Evolutionary conservation across 2,329 filamentous ascomycete species (phyloP).

Genomic region (Ophiostoma novo-ulmi): DNA sequence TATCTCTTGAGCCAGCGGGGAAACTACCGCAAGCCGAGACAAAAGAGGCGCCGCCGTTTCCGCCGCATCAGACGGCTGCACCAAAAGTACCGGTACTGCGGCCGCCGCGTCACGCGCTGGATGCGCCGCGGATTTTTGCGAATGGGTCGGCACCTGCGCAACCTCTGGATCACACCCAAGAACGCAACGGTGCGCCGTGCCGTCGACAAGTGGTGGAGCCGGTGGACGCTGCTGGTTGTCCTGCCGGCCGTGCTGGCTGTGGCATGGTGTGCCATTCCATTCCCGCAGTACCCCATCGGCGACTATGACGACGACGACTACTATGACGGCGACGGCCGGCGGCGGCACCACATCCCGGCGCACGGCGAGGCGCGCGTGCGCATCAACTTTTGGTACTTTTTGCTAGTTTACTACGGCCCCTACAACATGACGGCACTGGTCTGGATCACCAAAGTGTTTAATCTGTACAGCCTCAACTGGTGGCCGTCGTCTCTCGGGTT

Average conservation of each 20-base stretch:
- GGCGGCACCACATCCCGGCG: conserved; percentile 47
- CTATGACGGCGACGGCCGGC: conserved; percentile 25
- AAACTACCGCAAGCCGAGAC: neutral
- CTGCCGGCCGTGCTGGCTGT: conserved; percentile 58
- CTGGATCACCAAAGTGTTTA: conserved; percentile 69
- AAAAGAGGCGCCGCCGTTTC: conserved; percentile 5
- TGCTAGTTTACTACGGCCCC: conserved; percentile 64
- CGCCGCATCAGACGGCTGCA: conserved; percentile 16
- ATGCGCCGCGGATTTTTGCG: conserved; percentile 29
- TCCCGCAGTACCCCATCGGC: conserved; percentile 56
- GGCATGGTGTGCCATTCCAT: conserved; percentile 60
- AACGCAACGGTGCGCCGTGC: conserved; percentile 54
- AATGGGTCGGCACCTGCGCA: conserved; percentile 37
- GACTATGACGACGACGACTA: conserved; percentile 39
- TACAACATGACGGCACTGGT: conserved; percentile 63
- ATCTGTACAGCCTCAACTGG: conserved; percentile 67
- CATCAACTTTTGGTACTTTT: conserved; percentile 68
- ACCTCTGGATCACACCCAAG: conserved; percentile 58
- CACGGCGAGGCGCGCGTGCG: conserved; percentile 60
- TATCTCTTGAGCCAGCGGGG: conserved; percentile 18
- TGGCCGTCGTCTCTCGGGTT: conserved; percentile 62
- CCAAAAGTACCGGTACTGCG: conserved; percentile 25
- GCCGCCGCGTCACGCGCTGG: conserved; percentile 32
- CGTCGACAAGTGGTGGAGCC: conserved; percentile 59
- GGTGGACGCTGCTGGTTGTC: conserved; percentile 56